Base-by-base conservation (phyloP, 176 grass and related monocot genomes). In the Pharus latifolius region DNA sequence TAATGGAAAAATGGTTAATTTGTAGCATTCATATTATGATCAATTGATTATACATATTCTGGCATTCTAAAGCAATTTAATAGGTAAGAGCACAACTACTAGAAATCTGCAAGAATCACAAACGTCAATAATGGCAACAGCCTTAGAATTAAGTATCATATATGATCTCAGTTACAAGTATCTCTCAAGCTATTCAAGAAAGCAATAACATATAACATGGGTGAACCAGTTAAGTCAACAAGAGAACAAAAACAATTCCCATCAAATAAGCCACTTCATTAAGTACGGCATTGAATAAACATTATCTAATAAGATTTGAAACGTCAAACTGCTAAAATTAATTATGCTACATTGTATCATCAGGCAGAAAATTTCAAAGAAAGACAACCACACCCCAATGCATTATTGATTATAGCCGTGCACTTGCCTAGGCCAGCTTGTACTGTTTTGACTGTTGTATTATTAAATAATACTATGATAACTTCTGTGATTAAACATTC, bases 311-410 rank as follows among this genome's bases (percentile, higher is more conserved):
- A 72, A 51, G 74, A 65, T 72, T 72, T 25, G 20, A 49, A 64
- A 30, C 11, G 31, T 47, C 58, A 78, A 75, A 65, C 41, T 40
- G 18, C 72, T 59, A 43, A 60, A 84, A 59, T 2, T 58, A 49
- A 0, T 34, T n/a, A 15, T 1, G 49, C 10, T 38, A 46, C 13
- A 48, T 33, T 42, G 11, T 63, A 52, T 35, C 16, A 28, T 41
- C 43, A 40, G 43, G 31, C 49, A 20, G 74, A 84, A 65, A 2
- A n/a, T 69, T 50, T 82, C 71, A 76, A 75, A 60, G 45, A 51
- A 82, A 46, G 35, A 35, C 5, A 50, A 10, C 7, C 22, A 3
- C 24, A 26, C 32, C 3, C 42, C 44, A 6, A 11, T 18, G 26
- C 9, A 34, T 37, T 12, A 53, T 7, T 19, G 53, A 37, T 34